Base-by-base conservation (phyloP, 768 basidiomycete species). In the Boletus subparvulus region DNA sequence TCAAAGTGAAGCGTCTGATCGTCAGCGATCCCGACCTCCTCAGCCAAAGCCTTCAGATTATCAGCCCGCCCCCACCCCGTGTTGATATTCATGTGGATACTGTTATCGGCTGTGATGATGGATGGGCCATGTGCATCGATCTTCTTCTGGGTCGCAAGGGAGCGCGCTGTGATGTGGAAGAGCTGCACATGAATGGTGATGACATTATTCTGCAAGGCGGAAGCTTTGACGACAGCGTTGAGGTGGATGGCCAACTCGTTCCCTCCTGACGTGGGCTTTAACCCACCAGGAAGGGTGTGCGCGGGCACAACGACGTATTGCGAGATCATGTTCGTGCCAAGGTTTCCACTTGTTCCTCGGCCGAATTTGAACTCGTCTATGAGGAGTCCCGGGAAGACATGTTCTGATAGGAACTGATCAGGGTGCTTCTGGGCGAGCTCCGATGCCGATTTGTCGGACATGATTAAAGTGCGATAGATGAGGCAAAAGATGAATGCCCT, bases 311-410 rank as follows among this genome's bases (percentile, higher is more conserved):
- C n/a, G n/a, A 48, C 9, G 19, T 19, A 21, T 0, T 51, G 54
- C 3, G 59, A 61, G 28, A 61, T 52, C 54, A 46, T 61, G 35
- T 62, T 57, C 43, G 14, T 8, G 8, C 43, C 51, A 10, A 50
- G 48, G 1, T 40, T 42, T n/a, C 59, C 48, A 12, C 39, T 36
- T 30, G 13, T 19, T 17, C 43, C 57, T 14, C 5, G 32, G 17
- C 39, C 19, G 13, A 52, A 59, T 41, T 42, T 46, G 57, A 59
- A 59, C 13, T 59, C 45, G 17, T 61, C 53, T 30, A 56, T 17
- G 8, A 19, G 4, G 28, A 51, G 45, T 10, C 14, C 41, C 1
- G 19, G 32, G 24, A 61, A 55, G 48, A 54, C 47, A 3, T 35
- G 3, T 3, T 39, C 3, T 1, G 33, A 11, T 3, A 59, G 21